phyloP scores from a whole-genome alignment of 1,139 yeast species.

The Taiozyma onychis region DNA sequence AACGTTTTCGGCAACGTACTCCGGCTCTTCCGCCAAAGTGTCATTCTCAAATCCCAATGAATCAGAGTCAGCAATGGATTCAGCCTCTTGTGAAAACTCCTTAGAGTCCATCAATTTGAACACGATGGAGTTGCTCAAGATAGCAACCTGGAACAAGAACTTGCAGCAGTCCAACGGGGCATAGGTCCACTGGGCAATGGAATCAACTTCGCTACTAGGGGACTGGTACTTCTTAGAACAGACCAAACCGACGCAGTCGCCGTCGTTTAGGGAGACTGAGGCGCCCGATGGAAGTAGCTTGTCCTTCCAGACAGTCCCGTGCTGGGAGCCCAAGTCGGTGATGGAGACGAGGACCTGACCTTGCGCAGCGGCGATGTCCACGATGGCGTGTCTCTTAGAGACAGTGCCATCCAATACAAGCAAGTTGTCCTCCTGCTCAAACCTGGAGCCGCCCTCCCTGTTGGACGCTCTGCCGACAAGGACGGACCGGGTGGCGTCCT shows the following conservation, averaged over 20 bases:
- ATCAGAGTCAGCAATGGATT: neutral
- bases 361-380: neutral
- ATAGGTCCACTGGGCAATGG: neutral
- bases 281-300: neutral
- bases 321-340: conserved; percentile 7
- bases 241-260: conserved; percentile 7
- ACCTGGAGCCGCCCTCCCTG: neutral
- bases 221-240: neutral
- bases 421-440: conserved; percentile 3
- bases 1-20: neutral
- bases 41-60: neutral
- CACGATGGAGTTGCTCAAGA: neutral
- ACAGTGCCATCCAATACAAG: conserved; percentile 7
- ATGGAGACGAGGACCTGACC: neutral
- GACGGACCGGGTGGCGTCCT: neutral
- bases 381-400: conserved; percentile 8
- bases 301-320: conserved; percentile 9
- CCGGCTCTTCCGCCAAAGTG: neutral
- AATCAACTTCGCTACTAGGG: neutral
- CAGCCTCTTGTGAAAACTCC: neutral
- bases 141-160: neutral
- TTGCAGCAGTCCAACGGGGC: conserved; percentile 2
- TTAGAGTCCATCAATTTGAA: neutral
- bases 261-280: neutral
- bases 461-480: conserved; percentile 9